Conservation (phyloP, 441 rosid species). For the Populus hybrid region DNA sequence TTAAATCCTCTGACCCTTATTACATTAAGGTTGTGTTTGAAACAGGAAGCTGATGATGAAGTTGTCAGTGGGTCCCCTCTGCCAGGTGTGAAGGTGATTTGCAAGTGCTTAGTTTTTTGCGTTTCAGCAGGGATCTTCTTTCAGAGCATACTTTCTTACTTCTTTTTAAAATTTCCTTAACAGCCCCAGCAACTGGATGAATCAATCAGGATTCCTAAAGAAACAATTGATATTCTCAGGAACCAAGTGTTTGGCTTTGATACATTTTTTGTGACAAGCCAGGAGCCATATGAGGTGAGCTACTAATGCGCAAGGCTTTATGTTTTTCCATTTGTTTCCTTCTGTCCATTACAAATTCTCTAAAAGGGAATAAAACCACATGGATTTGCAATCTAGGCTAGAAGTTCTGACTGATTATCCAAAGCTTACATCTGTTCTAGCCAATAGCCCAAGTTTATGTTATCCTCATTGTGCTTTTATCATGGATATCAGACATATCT, state of each 20-base stretch:
- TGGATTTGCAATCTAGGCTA: neutral
- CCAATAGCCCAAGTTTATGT: neutral
- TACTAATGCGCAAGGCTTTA: slow-evolving; percentile 3
- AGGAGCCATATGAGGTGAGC: slow-evolving; percentile 93
- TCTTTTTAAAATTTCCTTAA: slow-evolving; percentile 27
- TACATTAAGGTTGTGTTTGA: slow-evolving; percentile 26
- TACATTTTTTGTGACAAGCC: slow-evolving; percentile 89
- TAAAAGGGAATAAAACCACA: slow-evolving; percentile 7
- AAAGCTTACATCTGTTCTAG: neutral
- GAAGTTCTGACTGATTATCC: slow-evolving; percentile 1
- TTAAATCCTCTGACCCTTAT: slow-evolving; percentile 18
- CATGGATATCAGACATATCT: neutral
- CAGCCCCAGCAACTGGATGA: slow-evolving; percentile 81
- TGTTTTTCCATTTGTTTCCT: neutral
- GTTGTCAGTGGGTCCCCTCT: slow-evolving; percentile 86
- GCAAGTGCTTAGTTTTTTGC: slow-evolving; percentile 22
- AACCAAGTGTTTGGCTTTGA: slow-evolving; percentile 95
- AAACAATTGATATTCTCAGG: slow-evolving; percentile 76
- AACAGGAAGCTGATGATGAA: slow-evolving; percentile 61
- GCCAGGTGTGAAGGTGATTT: slow-evolving; percentile 94
- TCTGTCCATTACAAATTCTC: neutral
- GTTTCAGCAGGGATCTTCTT: slow-evolving; percentile 14
- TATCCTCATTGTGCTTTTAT: neutral
- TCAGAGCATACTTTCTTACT: slow-evolving; percentile 18
- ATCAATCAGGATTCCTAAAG: slow-evolving; percentile 75